These are phyloP conservation scores for Terana coerulea DNA, from an alignment of 768 basidiomycete species.

Conservation along the genomic window DNA sequence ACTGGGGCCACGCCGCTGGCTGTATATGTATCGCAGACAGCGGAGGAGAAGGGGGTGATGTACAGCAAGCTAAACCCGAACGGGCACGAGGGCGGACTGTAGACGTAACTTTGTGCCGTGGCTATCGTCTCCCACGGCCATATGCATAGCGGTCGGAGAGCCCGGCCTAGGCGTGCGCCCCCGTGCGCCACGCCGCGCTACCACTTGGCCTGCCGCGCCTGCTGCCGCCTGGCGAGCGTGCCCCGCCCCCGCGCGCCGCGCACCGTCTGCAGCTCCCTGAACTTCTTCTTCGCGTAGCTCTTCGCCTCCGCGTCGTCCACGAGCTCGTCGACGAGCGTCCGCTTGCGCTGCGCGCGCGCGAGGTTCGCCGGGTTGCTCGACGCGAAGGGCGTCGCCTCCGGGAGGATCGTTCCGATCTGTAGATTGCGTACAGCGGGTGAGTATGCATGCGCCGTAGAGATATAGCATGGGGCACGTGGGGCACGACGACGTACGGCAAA, in stretches of 20 bases:
- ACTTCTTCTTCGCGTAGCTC: conserved; percentile 90
- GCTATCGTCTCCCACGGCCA: too few species aligned
- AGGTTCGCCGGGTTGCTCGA: conserved; percentile 68
- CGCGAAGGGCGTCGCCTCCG: conserved; percentile 70
- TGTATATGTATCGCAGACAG: too few species aligned
- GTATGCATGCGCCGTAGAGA: conserved; percentile 2
- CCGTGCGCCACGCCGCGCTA: too few species aligned
- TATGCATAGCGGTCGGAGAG: too few species aligned
- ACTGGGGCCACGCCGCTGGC: too few species aligned
- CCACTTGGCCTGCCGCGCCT: conserved; percentile 66
- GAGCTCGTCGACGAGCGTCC: conserved; percentile 84
- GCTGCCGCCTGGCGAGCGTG: conserved; percentile 64
- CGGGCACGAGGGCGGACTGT: too few species aligned
- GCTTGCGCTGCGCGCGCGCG: conserved; percentile 63
- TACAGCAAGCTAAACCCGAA: too few species aligned
- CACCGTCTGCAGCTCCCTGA: conserved; percentile 68
- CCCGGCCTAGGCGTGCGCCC: too few species aligned
- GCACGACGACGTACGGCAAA: conserved; percentile 68
- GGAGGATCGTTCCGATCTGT: conserved; percentile 78
- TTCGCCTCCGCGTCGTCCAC: conserved; percentile 85
- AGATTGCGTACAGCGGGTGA: conserved; percentile 9
- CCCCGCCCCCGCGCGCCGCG: conserved; percentile 67
- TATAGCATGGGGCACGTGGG: background rate
- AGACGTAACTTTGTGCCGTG: too few species aligned
- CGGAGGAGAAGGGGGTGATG: too few species aligned